Conservation (phyloP, 164 flowering plant genomes). For the Chimonanthus salicifolius region DNA sequence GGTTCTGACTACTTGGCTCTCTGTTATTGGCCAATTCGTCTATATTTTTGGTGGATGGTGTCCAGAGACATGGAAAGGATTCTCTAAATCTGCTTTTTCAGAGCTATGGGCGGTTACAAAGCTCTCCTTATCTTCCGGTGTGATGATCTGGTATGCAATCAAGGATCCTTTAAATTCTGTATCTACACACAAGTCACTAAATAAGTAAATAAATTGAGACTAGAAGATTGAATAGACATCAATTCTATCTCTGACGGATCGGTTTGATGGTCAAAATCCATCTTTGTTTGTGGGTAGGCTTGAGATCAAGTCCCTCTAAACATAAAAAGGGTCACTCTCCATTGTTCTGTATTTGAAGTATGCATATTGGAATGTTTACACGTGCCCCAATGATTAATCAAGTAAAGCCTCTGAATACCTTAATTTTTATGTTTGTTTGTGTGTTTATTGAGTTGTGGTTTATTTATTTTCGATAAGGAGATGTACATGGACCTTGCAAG, state of each 20-base stretch:
- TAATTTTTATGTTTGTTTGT: too few species aligned
- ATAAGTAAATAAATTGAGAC: too few species aligned
- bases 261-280: neutral
- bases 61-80: slow-evolving; percentile 52
- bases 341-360: neutral
- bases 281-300: neutral
- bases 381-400: too few species aligned
- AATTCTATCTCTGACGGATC: neutral
- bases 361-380: too few species aligned
- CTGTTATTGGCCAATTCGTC: slow-evolving; percentile 43
- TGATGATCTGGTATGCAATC: slow-evolving; percentile 49
- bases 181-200: too few species aligned
- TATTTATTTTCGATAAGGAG: too few species aligned
- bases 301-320: neutral
- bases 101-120: slow-evolving; percentile 51
- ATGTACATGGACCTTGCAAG: too few species aligned
- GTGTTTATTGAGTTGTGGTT: too few species aligned
- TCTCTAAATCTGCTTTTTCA: slow-evolving; percentile 39
- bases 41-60: slow-evolving; percentile 58
- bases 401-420: too few species aligned
- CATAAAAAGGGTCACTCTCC: neutral
- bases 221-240: neutral
- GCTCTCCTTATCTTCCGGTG: slow-evolving; percentile 64
- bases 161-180: neutral
- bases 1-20: slow-evolving; percentile 53